phyloP scores from a whole-genome alignment of 345 rosid species.

The Pistacia atlantica region DNA sequence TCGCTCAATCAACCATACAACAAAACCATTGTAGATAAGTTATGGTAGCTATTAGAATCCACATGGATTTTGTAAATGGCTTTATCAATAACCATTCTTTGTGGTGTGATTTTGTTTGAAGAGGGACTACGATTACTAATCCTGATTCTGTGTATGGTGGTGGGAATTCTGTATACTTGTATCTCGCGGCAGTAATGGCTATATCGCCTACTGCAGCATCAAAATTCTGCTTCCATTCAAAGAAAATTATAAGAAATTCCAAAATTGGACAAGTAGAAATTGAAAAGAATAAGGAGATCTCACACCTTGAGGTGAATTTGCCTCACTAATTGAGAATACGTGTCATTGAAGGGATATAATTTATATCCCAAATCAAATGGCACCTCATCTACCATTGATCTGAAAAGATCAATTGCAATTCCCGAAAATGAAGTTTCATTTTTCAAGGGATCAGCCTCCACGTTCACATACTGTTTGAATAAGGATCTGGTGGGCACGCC shows the following conservation, averaged over 20 bases:
- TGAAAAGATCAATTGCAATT: slow-evolving; percentile 24
- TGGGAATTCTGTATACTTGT: slow-evolving; percentile 28
- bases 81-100: slow-evolving; percentile 24
- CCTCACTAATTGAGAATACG: slow-evolving; percentile 14
- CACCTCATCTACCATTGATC: not conserved
- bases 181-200: slow-evolving; percentile 20
- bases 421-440: slow-evolving; percentile 12
- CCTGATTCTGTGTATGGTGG: slow-evolving; percentile 30
- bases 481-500: slow-evolving; percentile 20
- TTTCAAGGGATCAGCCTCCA: not conserved
- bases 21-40: slow-evolving; percentile 30
- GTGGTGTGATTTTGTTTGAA: slow-evolving; percentile 8
- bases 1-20: slow-evolving; percentile 30
- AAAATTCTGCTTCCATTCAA: slow-evolving; percentile 13
- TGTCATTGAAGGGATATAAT: slow-evolving; percentile 14
- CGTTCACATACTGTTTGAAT: slow-evolving; percentile 4
- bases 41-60: slow-evolving; percentile 17
- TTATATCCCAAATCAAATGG: slow-evolving; percentile 20
- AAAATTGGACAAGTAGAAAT: not conserved
- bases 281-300: not conserved
- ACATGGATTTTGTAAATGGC: slow-evolving; percentile 27
- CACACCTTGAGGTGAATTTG: slow-evolving; percentile 23
- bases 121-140: slow-evolving; percentile 24
- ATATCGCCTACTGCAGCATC: slow-evolving; percentile 25
- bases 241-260: too few relatives aligned